Base-by-base conservation (phyloP, 331 rosid species). In the Malus hybrid region DNA sequence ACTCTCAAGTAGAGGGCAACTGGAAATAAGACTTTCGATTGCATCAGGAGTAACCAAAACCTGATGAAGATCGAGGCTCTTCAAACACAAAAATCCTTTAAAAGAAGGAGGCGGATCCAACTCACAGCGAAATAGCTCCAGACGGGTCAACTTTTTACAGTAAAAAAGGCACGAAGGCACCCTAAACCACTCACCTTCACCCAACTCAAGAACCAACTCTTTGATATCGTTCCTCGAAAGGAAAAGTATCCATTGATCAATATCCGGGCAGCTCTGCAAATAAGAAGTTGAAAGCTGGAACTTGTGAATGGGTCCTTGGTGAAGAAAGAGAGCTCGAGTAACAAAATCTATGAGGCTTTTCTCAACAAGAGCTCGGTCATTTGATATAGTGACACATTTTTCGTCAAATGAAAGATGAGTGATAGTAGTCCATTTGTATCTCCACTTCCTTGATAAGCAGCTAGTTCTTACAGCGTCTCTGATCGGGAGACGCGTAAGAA, bases 181-280 rank as follows among this genome's bases (percentile, higher is more conserved):
- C 75, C 96, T 81, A 64, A 86, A 87, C 85, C 90, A 94, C 79
- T 92, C 93, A 2, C 84, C 90, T 15, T 86, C 92, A 27, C 88
- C 97, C 65, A 93, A 80, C 46, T 88, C 90, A 77, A 94, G 87
- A 64, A 82, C 77, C 81, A 94, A 67, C 65, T 91, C 96, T 71
- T 89, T 88, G 36, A 94, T 69, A 75, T 76, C 90, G 34, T 88
- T 88, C 86, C 96, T 90, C 0, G 97, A 94, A 27, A 92, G 95
- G 83, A 86, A 91, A 77, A 94, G 95, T 73, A 94, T 67, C 97
- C 97, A 94, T 69, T 91, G 97, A 70, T 94, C 92, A 69, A 94
- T 77, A 65, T 90, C 95, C 5, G 93, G 82, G 79, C 92, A 87
- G 65, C 87, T 87, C 85, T 84, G 88, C 85, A 90, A 75, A 74